Evolutionary conservation across 2,329 filamentous ascomycete species (phyloP).

Genomic region (Cadophora sp.): DNA sequence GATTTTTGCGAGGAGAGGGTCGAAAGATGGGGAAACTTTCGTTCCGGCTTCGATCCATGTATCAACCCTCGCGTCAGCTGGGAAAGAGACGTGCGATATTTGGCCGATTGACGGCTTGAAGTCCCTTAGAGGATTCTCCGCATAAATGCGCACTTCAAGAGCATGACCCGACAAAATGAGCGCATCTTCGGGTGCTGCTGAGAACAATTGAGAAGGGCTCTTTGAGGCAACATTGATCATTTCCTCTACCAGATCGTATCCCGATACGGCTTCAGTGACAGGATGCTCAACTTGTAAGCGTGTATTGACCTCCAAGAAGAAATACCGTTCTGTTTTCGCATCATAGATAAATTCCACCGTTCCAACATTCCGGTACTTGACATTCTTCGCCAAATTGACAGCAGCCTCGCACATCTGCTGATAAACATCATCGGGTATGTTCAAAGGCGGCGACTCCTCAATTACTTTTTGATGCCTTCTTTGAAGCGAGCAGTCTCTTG

Average conservation of each 20-base stretch:
- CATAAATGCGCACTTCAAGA: slow-evolving; percentile 22
- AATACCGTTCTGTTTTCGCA: slow-evolving; percentile 3
- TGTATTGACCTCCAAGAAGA: slow-evolving; percentile 22
- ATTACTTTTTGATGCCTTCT: slow-evolving; percentile 57
- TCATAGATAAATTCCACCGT: slow-evolving; percentile 25
- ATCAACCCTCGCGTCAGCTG: slow-evolving; percentile 7
- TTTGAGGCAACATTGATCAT: slow-evolving; percentile 16
- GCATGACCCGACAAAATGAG: slow-evolving; percentile 1
- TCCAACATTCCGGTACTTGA: slow-evolving; percentile 16
- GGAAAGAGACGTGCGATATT: neutral
- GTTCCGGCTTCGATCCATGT: slow-evolving; percentile 12
- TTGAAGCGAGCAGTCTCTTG: slow-evolving; percentile 57
- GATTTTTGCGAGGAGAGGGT: slow-evolving; percentile 17
- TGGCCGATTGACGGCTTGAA: slow-evolving; percentile 16
- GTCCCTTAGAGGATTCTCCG: slow-evolving; percentile 12
- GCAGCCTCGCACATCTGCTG: slow-evolving; percentile 15
- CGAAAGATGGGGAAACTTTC: slow-evolving; percentile 11
- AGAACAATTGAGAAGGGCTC: slow-evolving; percentile 10
- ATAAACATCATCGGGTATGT: slow-evolving; percentile 1
- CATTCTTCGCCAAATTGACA: slow-evolving; percentile 8
- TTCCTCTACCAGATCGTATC: slow-evolving; percentile 19
- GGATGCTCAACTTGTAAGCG: slow-evolving; percentile 21
- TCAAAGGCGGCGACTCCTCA: slow-evolving; percentile 50
- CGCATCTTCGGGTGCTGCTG: neutral
- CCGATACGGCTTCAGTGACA: slow-evolving; percentile 12